These are phyloP conservation scores for Fusarium newnesense DNA, from an alignment of 2,329 filamentous ascomycete genomes.

Conservation along the genomic window DNA sequence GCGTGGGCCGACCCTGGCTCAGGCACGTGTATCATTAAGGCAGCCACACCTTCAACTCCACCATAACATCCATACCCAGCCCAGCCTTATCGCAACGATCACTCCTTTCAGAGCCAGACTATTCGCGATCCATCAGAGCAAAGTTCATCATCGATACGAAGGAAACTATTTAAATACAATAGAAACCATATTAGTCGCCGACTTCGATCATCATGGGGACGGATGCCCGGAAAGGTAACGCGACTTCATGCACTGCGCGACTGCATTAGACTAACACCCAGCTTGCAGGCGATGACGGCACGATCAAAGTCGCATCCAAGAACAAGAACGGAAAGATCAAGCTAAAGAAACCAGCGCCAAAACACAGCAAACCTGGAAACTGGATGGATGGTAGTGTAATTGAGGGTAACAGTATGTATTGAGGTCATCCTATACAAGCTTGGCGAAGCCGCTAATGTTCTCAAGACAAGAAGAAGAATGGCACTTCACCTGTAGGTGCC, in stretches of 20 bases:
- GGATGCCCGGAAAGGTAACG: constrained; percentile 47
- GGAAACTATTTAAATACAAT: not conserved
- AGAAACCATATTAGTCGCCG: not conserved
- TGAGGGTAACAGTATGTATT: constrained; percentile 67
- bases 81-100: constrained; percentile 28
- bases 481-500: constrained; percentile 54
- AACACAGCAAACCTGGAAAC: constrained; percentile 73
- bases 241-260: constrained; percentile 18
- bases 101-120: constrained; percentile 6
- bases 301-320: constrained; percentile 71
- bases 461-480: constrained; percentile 66
- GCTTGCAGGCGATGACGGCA: constrained; percentile 63
- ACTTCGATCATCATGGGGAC: constrained; percentile 33
- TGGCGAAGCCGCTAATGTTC: constrained; percentile 8
- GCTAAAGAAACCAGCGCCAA: constrained; percentile 71
- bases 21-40: constrained; percentile 37
- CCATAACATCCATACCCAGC: constrained; percentile 17
- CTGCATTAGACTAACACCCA: constrained; percentile 30
- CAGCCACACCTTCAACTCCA: constrained; percentile 34
- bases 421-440: not conserved
- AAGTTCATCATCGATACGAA: not conserved
- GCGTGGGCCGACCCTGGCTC: constrained; percentile 21
- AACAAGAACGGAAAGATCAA: constrained; percentile 67
- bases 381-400: constrained; percentile 75
- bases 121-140: constrained; percentile 13